These are phyloP conservation scores for Calonectria naviculata DNA, from an alignment of 2,329 filamentous ascomycete species.

Conservation along the genomic window DNA sequence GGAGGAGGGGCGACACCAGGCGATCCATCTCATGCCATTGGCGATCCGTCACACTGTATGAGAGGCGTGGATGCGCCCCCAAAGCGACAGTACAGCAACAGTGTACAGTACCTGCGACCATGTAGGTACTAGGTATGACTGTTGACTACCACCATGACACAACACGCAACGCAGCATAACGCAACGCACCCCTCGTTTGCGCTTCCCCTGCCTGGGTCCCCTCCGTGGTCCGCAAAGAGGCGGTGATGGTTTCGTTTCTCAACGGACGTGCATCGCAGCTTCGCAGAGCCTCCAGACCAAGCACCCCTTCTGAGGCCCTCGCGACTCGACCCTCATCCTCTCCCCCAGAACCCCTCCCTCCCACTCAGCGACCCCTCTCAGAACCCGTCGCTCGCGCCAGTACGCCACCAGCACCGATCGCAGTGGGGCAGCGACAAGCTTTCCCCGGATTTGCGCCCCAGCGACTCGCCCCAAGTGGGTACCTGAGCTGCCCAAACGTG, in stretches of 20 bases:
- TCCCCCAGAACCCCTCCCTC: neutral
- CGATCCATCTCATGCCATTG: slow-evolving; percentile 32
- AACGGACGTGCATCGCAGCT: neutral
- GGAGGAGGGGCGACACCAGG: slow-evolving; percentile 11
- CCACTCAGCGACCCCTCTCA: slow-evolving; percentile 13
- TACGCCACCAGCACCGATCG: slow-evolving; percentile 39
- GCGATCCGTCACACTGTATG: slow-evolving; percentile 20
- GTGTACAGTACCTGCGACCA: slow-evolving; percentile 19
- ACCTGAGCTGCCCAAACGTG: slow-evolving; percentile 30
- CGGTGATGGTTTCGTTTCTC: neutral
- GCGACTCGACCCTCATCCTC: neutral
- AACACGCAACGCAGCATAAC: slow-evolving; percentile 16
- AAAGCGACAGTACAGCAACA: slow-evolving; percentile 6
- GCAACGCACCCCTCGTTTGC: slow-evolving; percentile 15
- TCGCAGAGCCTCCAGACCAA: neutral
- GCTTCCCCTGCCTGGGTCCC: neutral
- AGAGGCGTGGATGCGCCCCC: neutral
- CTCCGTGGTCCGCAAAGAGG: neutral
- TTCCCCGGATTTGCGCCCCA: slow-evolving; percentile 47
- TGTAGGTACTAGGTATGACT: neutral
- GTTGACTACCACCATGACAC: slow-evolving; percentile 6
- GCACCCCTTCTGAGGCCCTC: neutral
- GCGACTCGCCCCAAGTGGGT: slow-evolving; percentile 31
- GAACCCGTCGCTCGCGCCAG: slow-evolving; percentile 30
- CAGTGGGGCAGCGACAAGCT: slow-evolving; percentile 45